These are phyloP conservation scores for Apiotrichum akiyoshidainum DNA, from an alignment of 1,284 basidiomycete species.

Conservation along the genomic window DNA sequence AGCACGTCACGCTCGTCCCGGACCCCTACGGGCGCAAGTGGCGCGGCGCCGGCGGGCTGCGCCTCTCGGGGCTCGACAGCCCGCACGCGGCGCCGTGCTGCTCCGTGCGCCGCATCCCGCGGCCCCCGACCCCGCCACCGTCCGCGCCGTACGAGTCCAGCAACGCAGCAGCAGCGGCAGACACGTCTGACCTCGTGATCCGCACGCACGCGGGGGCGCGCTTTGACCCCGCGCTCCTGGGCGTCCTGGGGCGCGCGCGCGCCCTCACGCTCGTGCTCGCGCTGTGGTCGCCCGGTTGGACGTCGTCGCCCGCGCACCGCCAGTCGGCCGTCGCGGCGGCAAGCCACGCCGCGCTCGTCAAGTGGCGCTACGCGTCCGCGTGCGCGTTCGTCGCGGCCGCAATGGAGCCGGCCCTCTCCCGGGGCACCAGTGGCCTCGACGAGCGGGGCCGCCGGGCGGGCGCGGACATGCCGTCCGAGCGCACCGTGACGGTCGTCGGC, in stretches of 20 bases:
- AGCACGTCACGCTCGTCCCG: neutral
- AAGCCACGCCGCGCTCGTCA: neutral
- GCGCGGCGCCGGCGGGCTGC: neutral
- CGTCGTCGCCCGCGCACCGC: neutral
- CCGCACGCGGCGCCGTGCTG: too few species aligned
- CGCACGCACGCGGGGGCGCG: neutral
- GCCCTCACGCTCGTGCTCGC: neutral
- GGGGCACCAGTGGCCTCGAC: too few species aligned
- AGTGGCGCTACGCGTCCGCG: neutral
- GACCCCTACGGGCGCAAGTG: neutral
- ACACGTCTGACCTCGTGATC: neutral
- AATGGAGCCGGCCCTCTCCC: neutral
- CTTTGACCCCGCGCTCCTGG: neutral
- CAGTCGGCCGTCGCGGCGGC: neutral
- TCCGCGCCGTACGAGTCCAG: neutral
- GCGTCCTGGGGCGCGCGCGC: neutral
- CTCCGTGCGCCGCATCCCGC: neutral
- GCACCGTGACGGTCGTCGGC: neutral
- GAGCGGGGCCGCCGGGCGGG: too few species aligned
- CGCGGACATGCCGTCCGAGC: neutral
- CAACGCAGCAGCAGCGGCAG: too few species aligned
- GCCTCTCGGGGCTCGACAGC: neutral
- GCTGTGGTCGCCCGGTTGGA: neutral
- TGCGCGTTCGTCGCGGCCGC: neutral
- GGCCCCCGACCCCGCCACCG: neutral